phyloP scores from a whole-genome alignment of 257 asterid species.

The Nicotiana obtusifolia region DNA sequence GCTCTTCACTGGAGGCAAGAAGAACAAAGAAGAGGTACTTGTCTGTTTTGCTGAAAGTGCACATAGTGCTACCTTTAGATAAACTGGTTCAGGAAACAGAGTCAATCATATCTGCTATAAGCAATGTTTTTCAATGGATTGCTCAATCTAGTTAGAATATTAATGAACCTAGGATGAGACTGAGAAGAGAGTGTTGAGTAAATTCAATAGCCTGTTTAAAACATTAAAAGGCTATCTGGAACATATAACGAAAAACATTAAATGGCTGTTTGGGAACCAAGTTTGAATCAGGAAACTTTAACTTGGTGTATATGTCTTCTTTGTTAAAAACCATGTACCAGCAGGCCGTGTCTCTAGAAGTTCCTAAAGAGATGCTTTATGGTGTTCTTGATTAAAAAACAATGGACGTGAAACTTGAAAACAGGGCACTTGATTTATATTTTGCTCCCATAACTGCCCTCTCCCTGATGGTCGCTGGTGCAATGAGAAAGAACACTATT shows the following conservation, averaged over 20 bases:
- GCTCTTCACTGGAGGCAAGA: slow-evolving; percentile 64
- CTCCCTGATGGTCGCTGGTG: neutral
- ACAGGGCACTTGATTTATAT: neutral
- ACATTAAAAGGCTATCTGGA: neutral
- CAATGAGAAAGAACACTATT: neutral
- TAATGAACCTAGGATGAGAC: neutral
- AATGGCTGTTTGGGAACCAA: neutral
- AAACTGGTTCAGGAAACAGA: neutral
- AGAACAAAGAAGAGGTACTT: slow-evolving; percentile 59
- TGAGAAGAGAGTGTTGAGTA: neutral
- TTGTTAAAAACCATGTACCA: neutral
- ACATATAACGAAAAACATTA: neutral
- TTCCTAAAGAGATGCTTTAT: neutral
- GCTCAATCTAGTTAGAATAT: neutral
- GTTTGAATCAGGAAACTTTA: neutral
- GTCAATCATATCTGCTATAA: neutral
- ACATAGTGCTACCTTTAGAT: neutral
- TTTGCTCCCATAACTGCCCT: neutral
- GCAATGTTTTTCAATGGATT: neutral
- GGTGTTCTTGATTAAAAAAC: neutral
- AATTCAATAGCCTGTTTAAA: neutral
- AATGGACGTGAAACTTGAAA: neutral
- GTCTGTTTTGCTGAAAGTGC: neutral
- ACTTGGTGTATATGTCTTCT: neutral
- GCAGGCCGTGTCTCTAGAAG: neutral